Evolutionary conservation across 2,329 filamentous ascomycete species (phyloP), one percentile per base, ranked within the genome.

Genomic region (Alternaria incomplexa): DNA sequence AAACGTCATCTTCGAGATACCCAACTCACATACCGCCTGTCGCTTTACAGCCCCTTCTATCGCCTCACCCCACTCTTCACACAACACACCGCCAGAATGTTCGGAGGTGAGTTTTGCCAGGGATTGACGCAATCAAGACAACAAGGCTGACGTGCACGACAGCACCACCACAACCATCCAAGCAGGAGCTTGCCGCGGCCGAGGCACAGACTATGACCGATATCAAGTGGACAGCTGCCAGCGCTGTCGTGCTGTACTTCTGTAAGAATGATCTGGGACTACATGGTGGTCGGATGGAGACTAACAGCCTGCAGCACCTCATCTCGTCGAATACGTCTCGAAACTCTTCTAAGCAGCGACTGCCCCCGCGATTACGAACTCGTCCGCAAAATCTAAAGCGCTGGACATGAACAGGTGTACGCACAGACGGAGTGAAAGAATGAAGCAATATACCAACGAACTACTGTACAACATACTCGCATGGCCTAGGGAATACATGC

Each of bases 161-260:
- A 91, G 88, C 88, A 84, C 88, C 91, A 82, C 90, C 90, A 78
- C 89, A 89, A 79, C 86, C 89, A 73, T 88, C 88, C 62, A 83
- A 87, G 62, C 89, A 90, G 80, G 91, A 94, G 86, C 86, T 94
- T 78, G 86, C 85, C 69, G 66, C 63, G 52, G 76, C 75, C 47
- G 91, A 94, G 84, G 83, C 84, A 63, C 87, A 90, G 78, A 91
- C 92, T 54, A 83, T 83, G 74, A 84, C 85, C 71, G 91, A 89
- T 54, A 83, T 95, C 70, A 89, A 91, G 82, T 86, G 85, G 73
- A 90, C 90, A 65, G 77, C 90, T 58, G 85, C 87, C 43, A 88
- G 88, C 15, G 89, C 89, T 66, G 84, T 90, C 43, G 80, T 91
- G 53, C 85, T 96, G 52, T 95, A 95, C 78, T 82, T 96, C 64